Percentiles rank a stretch among this genome's conserved stretches.
Conservation (phyloP, 1,284 basidiomycete genomes). For the Tylopilus sp. region DNA sequence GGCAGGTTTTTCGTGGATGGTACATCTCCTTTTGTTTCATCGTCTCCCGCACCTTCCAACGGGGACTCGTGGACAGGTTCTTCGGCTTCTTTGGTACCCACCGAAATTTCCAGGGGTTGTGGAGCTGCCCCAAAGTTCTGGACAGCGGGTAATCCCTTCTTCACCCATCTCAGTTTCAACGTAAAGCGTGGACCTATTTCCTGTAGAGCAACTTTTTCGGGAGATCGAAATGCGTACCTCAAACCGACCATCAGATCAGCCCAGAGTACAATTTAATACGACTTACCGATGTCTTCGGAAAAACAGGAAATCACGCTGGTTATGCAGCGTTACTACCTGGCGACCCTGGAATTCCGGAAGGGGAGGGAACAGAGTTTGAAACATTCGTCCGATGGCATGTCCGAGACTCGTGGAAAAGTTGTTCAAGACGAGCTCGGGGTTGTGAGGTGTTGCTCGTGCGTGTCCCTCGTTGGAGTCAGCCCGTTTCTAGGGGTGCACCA, state of each 20-base stretch:
- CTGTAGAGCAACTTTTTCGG: constrained; percentile 90
- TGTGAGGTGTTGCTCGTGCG: constrained; percentile 87
- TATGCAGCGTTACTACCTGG: constrained; percentile 96
- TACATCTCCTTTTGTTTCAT: constrained; percentile 13
- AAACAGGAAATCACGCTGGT: constrained; percentile 97
- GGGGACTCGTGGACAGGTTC: constrained; percentile 28
- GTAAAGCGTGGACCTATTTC: constrained; percentile 99
- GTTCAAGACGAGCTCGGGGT: constrained; percentile 95
- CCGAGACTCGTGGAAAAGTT: constrained; percentile 94
- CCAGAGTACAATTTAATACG: background rate
- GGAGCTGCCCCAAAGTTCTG: constrained; percentile 59
- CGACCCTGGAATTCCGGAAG: constrained; percentile 95
- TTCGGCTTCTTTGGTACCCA: constrained; percentile 39
- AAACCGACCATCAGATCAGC: constrained; percentile 4
- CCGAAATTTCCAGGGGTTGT: constrained; percentile 60
- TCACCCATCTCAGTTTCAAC: constrained; percentile 86
- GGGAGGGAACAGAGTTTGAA: constrained; percentile 94
- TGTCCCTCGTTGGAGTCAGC: constrained; percentile 63
- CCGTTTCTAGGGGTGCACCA: background rate
- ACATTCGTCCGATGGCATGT: constrained; percentile 88
- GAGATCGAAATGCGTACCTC: constrained; percentile 89
- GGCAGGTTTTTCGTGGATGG: constrained; percentile 39
- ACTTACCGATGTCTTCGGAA: constrained; percentile 88
- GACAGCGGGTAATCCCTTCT: constrained; percentile 84
- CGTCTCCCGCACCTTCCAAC: constrained; percentile 10